These are phyloP conservation scores for Phytophthora sp. DNA, from an alignment of 352 stramenopile genomes.

Conservation along the genomic window DNA sequence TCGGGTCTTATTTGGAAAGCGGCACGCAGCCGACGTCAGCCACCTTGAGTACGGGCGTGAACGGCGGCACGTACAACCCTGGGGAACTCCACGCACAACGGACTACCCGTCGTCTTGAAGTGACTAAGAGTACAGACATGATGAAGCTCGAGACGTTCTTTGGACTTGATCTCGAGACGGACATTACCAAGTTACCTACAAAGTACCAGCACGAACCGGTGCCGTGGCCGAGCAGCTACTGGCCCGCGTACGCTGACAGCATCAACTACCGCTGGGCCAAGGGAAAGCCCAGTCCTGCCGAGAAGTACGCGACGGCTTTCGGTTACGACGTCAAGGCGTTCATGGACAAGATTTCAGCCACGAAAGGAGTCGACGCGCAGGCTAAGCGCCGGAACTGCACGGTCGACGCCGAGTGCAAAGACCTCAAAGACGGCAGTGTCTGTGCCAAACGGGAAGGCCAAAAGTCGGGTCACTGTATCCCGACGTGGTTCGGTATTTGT, in stretches of 20 bases:
- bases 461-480: constrained; percentile 50
- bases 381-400: constrained; percentile 38
- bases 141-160: constrained; percentile 60
- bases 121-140: constrained; percentile 51
- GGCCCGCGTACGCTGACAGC: constrained; percentile 64
- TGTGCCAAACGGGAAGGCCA: constrained; percentile 46
- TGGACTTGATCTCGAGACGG: constrained; percentile 47
- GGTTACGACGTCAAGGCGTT: constrained; percentile 47
- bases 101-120: constrained; percentile 36
- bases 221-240: constrained; percentile 76
- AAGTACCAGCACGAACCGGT: constrained; percentile 50
- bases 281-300: constrained; percentile 41
- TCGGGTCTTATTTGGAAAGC: constrained; percentile 24
- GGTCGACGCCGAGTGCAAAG: constrained; percentile 36
- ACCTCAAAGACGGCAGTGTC: constrained; percentile 46
- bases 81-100: constrained; percentile 12
- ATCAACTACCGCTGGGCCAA: constrained; percentile 66
- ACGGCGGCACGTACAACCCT: constrained; percentile 18
- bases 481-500: constrained; percentile 67
- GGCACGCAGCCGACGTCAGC: constrained; percentile 26
- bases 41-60: constrained; percentile 13
- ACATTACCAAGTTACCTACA: constrained; percentile 59
- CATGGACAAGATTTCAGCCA: constrained; percentile 53
- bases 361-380: constrained; percentile 56
- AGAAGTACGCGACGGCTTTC: constrained; percentile 63